A percentile compares a stretch with the other conserved stretches of the same genome.
phyloP scores from a whole-genome alignment of 495 filamentous ascomycete genomes.

The Penicillium verhagenii region DNA sequence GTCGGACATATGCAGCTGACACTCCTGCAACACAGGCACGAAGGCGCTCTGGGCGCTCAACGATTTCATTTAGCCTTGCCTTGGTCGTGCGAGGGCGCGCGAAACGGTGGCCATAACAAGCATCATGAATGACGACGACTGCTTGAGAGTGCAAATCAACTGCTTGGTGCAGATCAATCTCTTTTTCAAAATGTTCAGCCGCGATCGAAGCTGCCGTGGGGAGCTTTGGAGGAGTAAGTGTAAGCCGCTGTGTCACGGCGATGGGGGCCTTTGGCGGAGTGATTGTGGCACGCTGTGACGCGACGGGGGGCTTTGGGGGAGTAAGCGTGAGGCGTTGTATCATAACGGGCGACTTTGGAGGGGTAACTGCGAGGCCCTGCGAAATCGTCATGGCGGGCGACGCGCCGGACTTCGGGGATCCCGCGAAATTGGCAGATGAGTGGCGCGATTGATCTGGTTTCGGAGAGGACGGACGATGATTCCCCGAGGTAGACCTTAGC shows the following conservation, averaged over 20 bases:
- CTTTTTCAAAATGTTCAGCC: constrained; percentile 63
- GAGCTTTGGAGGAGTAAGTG: constrained; percentile 13
- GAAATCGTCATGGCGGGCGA: constrained; percentile 21
- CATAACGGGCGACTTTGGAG: constrained; percentile 31
- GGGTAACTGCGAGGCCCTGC: constrained; percentile 25
- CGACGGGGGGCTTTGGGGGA: constrained; percentile 28
- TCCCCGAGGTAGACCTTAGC: constrained; percentile 34
- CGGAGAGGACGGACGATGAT: constrained; percentile 33
- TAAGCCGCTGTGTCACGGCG: constrained; percentile 10
- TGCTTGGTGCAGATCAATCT: constrained; percentile 62
- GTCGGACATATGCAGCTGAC: constrained; percentile 80
- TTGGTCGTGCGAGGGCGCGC: constrained; percentile 74
- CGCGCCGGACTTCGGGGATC: constrained; percentile 33
- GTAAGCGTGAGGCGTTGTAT: not conserved
- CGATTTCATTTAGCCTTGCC: constrained; percentile 66
- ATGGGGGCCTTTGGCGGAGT: constrained; percentile 37
- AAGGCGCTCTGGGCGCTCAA: constrained; percentile 90
- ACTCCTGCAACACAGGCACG: constrained; percentile 80
- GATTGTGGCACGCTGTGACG: not conserved
- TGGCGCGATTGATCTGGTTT: constrained; percentile 40
- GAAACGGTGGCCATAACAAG: constrained; percentile 89
- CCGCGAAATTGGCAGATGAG: constrained; percentile 46
- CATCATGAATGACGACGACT: constrained; percentile 83
- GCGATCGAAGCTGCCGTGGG: constrained; percentile 70
- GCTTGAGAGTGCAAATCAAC: constrained; percentile 58